A percentile compares a stretch with the other conserved stretches of the same genome.
Evolutionary conservation across 257 asterid species (phyloP).

Genomic region (Lavandula angustifolia): DNA sequence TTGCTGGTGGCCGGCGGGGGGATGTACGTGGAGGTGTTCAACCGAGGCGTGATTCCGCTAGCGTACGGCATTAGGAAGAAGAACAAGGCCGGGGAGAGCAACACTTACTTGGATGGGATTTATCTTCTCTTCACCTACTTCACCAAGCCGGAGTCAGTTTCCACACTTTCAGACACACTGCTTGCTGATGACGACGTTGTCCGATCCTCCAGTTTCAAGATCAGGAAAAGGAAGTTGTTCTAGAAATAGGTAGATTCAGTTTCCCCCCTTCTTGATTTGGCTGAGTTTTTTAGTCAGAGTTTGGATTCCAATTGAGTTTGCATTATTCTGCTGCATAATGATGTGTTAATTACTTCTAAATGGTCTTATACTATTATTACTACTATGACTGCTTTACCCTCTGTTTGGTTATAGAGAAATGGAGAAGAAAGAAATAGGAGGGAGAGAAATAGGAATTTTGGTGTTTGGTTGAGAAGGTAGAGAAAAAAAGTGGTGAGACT

Average conservation of each 20-base stretch:
- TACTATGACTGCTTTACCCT: too few species aligned
- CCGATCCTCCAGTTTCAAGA: slow-evolving; percentile 78
- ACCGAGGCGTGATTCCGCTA: slow-evolving; percentile 92
- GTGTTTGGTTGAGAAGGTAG: too few species aligned
- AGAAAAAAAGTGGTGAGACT: too few species aligned
- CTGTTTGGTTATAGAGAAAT: too few species aligned
- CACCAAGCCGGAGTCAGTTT: slow-evolving; percentile 82
- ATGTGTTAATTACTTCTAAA: too few species aligned
- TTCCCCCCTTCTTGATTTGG: too few species aligned
- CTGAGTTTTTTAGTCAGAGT: too few species aligned
- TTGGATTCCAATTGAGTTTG: too few species aligned
- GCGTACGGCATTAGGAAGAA: slow-evolving; percentile 81
- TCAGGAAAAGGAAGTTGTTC: slow-evolving; percentile 68
- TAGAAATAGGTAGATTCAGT: not conserved
- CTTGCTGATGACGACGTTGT: slow-evolving; percentile 70
- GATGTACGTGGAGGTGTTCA: slow-evolving; percentile 94
- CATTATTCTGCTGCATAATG: too few species aligned
- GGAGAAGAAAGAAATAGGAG: too few species aligned
- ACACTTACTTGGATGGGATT: slow-evolving; percentile 90
- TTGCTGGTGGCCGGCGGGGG: slow-evolving; percentile 95
- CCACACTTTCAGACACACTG: slow-evolving; percentile 50
- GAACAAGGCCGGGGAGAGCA: slow-evolving; percentile 89
- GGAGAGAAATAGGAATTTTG: too few species aligned
- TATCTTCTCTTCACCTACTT: slow-evolving; percentile 88
- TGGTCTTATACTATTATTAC: too few species aligned